These are phyloP conservation scores for Taphrina confusa DNA, from an alignment of 1,139 yeast species.

Conservation along the genomic window DNA sequence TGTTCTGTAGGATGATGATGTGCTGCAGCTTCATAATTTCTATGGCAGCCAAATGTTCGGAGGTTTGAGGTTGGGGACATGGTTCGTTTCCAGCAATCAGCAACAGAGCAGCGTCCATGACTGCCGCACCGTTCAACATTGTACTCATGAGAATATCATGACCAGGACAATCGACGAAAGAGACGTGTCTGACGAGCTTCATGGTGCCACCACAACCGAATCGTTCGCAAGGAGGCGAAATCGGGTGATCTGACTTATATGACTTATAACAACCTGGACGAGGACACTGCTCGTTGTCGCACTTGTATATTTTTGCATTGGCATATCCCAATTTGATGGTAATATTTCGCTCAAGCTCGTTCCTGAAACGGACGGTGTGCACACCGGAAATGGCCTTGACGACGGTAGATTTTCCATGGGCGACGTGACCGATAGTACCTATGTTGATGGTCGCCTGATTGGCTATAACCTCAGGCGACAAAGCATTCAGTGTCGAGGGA, in stretches of 20 bases:
- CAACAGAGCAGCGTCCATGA: conserved; percentile 97
- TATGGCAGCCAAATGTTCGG: conserved; percentile 98
- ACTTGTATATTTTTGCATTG: conserved; percentile 93
- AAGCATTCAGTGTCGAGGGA: conserved; percentile 33
- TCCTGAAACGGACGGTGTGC: conserved; percentile 86
- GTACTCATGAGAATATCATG: conserved; percentile 99
- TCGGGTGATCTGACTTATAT: conserved; percentile 91
- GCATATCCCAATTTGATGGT: conserved; percentile 98
- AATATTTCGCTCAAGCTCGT: conserved; percentile 85
- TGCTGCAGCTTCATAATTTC: conserved; percentile 98
- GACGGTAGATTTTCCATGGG: conserved; percentile 98
- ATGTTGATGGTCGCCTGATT: conserved; percentile 99
- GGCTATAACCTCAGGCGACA: conserved; percentile 34
- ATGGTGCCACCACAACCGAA: conserved; percentile 80
- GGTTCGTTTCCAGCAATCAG: conserved; percentile 98
- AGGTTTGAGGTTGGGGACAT: conserved; percentile 99
- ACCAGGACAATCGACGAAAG: conserved; percentile 99
- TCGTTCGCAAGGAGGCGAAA: conserved; percentile 85
- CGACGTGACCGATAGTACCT: conserved; percentile 99
- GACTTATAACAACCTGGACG: conserved; percentile 95
- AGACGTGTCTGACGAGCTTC: conserved; percentile 88
- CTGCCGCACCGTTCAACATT: conserved; percentile 99
- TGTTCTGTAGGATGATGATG: conserved; percentile 93
- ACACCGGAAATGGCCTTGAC: conserved; percentile 99
- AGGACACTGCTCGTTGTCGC: conserved; percentile 82